Conservation (phyloP, 2,329 filamentous ascomycete genomes). For the Phialophora expanda region DNA sequence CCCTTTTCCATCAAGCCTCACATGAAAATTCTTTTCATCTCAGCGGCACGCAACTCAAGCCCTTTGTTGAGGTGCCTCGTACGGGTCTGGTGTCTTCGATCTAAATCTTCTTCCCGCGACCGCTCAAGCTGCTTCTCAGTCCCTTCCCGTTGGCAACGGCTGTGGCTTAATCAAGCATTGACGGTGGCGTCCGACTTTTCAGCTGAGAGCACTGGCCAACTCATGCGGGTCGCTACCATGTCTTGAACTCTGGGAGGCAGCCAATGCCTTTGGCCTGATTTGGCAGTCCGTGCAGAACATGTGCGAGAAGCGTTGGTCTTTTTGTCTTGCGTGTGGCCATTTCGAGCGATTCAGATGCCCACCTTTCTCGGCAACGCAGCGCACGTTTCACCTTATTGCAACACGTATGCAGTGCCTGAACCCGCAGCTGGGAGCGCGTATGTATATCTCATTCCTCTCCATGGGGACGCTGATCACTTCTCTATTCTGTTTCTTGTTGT, state of each 20-base stretch:
- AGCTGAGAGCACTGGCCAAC: conserved; percentile 7
- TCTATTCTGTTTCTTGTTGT: conserved; percentile 8
- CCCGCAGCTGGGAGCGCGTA: neutral
- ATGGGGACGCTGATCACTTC: conserved; percentile 11
- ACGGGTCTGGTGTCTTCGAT: neutral
- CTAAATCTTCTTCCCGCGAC: neutral
- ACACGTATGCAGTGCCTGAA: conserved; percentile 4
- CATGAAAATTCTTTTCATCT: neutral
- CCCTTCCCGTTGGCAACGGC: neutral
- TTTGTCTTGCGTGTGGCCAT: conserved; percentile 1
- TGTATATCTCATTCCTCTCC: conserved; percentile 15
- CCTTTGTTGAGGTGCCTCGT: too few species aligned
- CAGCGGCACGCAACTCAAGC: neutral
- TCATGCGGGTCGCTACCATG: neutral
- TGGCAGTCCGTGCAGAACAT: conserved; percentile 3
- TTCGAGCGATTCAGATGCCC: neutral
- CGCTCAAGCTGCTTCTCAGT: neutral
- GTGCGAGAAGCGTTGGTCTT: conserved; percentile 8
- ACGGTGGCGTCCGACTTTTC: neutral
- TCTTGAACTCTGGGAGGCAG: neutral
- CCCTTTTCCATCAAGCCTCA: neutral
- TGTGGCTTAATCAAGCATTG: conserved; percentile 3
- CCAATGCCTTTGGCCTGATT: conserved; percentile 8
- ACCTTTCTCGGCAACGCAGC: neutral
- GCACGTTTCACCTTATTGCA: conserved; percentile 8